These are phyloP conservation scores for Hanseniaspora lachancei DNA, from an alignment of 805 yeast species.

Conservation along the genomic window DNA sequence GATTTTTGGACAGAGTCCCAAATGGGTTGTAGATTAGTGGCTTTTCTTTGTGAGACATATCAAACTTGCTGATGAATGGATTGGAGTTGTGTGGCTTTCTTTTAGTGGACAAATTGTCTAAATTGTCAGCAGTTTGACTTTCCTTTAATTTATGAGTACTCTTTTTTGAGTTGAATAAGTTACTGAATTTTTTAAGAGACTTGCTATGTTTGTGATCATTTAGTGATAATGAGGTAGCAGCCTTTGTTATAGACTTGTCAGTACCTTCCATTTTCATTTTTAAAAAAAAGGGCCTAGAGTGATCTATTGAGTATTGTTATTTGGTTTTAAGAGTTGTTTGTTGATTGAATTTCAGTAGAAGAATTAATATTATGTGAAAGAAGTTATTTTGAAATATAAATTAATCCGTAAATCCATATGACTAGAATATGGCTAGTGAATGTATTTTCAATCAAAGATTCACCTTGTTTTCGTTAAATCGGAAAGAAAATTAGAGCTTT, in stretches of 20 bases:
- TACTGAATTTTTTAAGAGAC: background rate
- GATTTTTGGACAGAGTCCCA: background rate
- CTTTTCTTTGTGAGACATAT: background rate
- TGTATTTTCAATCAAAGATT: no score
- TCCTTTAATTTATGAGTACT: constrained; percentile 38
- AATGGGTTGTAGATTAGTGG: constrained; percentile 10
- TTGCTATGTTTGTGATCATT: background rate
- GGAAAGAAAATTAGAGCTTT: no score
- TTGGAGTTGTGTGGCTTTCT: constrained; percentile 7
- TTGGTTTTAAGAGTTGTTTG: no score
- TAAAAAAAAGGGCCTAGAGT: background rate
- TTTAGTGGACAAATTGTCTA: background rate
- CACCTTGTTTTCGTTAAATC: no score
- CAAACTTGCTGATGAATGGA: background rate
- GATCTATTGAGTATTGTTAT: no score
- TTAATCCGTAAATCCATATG: no score
- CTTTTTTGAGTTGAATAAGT: background rate
- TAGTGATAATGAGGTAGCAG: background rate
- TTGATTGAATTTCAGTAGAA: no score
- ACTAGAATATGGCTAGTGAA: no score
- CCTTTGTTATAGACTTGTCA: background rate
- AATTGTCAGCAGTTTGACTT: constrained; percentile 27
- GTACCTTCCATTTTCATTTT: background rate
- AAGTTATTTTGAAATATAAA: no score
- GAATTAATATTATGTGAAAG: no score